These are phyloP conservation scores for Mesembryanthemum crystallinum DNA, from an alignment of 148 eudicot genomes.

Conservation along the genomic window DNA sequence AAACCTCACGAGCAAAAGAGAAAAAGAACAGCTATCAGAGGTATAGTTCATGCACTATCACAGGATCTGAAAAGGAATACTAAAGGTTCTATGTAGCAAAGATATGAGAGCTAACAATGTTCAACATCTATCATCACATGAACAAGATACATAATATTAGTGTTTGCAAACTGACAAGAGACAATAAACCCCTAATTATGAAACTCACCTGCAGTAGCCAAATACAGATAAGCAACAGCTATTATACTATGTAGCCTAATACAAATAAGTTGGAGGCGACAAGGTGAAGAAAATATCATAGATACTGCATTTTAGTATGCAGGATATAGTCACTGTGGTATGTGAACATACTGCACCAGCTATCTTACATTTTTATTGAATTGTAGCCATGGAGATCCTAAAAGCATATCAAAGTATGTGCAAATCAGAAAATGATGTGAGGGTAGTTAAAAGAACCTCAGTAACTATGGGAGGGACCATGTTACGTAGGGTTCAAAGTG, in stretches of 20 bases:
- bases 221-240: not conserved
- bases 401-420: too few relatives aligned
- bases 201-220: not conserved
- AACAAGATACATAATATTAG: not conserved
- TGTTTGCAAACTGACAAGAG: too few relatives aligned
- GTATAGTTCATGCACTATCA: not conserved
- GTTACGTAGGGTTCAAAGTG: not conserved
- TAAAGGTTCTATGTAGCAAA: not conserved
- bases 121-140: not conserved
- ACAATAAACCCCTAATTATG: not conserved
- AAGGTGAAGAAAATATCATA: not conserved
- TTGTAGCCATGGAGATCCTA: too few relatives aligned
- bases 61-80: not conserved
- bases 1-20: not conserved
- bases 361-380: too few relatives aligned
- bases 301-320: not conserved
- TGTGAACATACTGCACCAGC: too few relatives aligned
- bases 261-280: too few relatives aligned
- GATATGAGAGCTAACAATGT: not conserved
- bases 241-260: not conserved
- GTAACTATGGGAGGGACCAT: not conserved
- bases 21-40: not conserved
- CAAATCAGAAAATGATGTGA: too few relatives aligned
- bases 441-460: not conserved
- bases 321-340: too few relatives aligned